Base-by-base conservation (phyloP, 1,284 basidiomycete species). In the Apiotrichum brassicae region DNA sequence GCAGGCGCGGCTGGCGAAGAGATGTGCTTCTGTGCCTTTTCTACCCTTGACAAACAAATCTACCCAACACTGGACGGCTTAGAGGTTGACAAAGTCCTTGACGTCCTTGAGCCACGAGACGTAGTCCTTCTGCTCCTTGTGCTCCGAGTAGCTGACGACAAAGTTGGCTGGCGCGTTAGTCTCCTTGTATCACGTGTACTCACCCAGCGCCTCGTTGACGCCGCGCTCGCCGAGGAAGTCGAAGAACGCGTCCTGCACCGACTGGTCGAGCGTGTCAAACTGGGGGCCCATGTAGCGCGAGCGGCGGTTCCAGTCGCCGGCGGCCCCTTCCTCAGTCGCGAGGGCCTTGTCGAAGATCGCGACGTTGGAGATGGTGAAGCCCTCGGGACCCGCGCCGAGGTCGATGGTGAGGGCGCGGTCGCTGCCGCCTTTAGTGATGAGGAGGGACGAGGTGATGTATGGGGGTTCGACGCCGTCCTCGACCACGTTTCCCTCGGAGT, bases 111-210 rank as follows among this genome's bases (percentile, higher is more conserved):
- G 77, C 93, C 93, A 97, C 59, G 77, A 77, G 65, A 92, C 82
- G 74, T 97, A 97, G 77, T 97, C 93, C 79, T 84, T 83, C 76
- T 94, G 91, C 68, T 93, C 90, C 79, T 94, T 94, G 77, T 78
- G 78, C 68, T 88, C 86, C 20, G 85, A 82, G 66, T 86, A 92
- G 58, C 87, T 84, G 24, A 87, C 84, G 55, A 93, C 80, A 75
- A 92, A 91, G 61, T 81, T 69, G 5, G 87, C 70, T 71, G 41
- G 9, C 2, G 20, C 11, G 40, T 42, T 9, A 43, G n/a, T 30
- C 12, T 30, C 34, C 25, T 40, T 11, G 7, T 6, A 6, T 11
- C 18, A 30, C 14, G 2, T n/a, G 11, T 7, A 56, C 65, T 75
- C 57, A 57, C 77, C 90, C 43, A 94, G 77, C 34, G 74, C 76